Percentiles rank a stretch among this genome's conserved stretches.
Evolutionary conservation across 192 early-diverging fungal species (phyloP).

Genomic region (Thamnidium elegans): DNA sequence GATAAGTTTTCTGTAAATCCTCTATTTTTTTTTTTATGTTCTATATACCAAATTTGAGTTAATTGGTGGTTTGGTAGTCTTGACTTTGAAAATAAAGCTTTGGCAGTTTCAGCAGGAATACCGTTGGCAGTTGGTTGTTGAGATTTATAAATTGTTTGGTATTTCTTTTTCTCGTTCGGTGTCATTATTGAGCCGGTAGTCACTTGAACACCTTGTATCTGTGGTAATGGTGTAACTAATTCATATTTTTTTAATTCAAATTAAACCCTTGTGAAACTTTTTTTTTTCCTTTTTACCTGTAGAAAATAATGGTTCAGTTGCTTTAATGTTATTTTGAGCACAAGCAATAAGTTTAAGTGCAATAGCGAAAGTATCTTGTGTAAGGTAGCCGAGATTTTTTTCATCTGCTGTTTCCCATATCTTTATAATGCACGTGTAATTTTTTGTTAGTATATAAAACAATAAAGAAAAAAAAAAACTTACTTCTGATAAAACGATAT

Average conservation of each 20-base stretch:
- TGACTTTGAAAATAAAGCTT: slow-evolving; percentile 76
- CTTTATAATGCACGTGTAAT: slow-evolving; percentile 21
- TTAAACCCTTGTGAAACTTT: background rate
- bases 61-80: slow-evolving; percentile 75
- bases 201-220: slow-evolving; percentile 10
- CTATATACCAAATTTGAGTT: slow-evolving; percentile 83
- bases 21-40: slow-evolving; percentile 5
- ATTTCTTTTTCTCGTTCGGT: slow-evolving; percentile 27
- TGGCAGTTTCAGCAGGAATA: slow-evolving; percentile 53
- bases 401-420: slow-evolving; percentile 88
- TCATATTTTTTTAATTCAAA: background rate
- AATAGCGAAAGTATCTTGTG: slow-evolving; percentile 67
- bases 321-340: slow-evolving; percentile 67
- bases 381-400: slow-evolving; percentile 73
- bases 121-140: slow-evolving; percentile 22
- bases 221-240: slow-evolving; percentile 20
- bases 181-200: slow-evolving; percentile 4
- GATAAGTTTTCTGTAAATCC: too few relatives aligned
- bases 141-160: slow-evolving; percentile 23
- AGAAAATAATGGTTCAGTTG: slow-evolving; percentile 39
- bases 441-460: too few relatives aligned
- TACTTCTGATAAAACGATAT: slow-evolving; percentile 54
- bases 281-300: slow-evolving; percentile 21
- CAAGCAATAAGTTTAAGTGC: slow-evolving; percentile 89
- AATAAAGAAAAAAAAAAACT: background rate